Evolutionary conservation across 768 basidiomycete species (phyloP).

Genomic region (Pleurotus eryngii): DNA sequence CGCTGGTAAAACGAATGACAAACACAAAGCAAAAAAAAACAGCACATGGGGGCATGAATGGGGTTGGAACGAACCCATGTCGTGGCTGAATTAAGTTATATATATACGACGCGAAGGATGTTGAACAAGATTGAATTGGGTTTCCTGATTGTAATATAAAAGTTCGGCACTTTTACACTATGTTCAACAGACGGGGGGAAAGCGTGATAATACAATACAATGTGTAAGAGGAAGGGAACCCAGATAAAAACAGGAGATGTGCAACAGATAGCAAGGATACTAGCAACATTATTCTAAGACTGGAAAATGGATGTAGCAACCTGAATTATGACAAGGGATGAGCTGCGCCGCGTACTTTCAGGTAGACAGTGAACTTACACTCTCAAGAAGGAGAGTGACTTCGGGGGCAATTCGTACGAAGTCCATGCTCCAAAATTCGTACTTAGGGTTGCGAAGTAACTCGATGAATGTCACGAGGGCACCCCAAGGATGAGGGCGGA

Average conservation of each 20-base stretch:
- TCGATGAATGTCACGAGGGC: constrained; percentile 92
- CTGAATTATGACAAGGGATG: constrained; percentile 30
- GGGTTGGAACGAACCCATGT: constrained; percentile 45
- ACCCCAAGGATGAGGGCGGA: constrained; percentile 97
- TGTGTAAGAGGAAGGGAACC: constrained; percentile 58
- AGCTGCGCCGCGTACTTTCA: neutral
- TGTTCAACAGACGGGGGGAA: constrained; percentile 48
- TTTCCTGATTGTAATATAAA: constrained; percentile 7
- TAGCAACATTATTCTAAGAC: constrained; percentile 65
- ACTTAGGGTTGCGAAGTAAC: constrained; percentile 84
- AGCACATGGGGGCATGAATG: constrained; percentile 37
- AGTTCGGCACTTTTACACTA: constrained; percentile 12
- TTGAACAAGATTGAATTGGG: constrained; percentile 3
- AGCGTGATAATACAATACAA: constrained; percentile 83
- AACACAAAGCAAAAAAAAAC: neutral
- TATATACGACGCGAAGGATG: neutral
- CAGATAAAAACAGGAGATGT: constrained; percentile 66
- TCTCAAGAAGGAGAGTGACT: constrained; percentile 80
- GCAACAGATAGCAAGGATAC: constrained; percentile 76
- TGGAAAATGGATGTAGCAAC: constrained; percentile 77
- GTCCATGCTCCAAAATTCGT: constrained; percentile 88
- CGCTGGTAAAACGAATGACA: constrained; percentile 31
- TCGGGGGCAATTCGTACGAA: constrained; percentile 84
- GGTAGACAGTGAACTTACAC: constrained; percentile 46
- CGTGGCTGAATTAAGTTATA: constrained; percentile 37